These are phyloP conservation scores for Hemileia vastatrix DNA, from an alignment of 1,284 basidiomycete genomes.

Conservation along the genomic window DNA sequence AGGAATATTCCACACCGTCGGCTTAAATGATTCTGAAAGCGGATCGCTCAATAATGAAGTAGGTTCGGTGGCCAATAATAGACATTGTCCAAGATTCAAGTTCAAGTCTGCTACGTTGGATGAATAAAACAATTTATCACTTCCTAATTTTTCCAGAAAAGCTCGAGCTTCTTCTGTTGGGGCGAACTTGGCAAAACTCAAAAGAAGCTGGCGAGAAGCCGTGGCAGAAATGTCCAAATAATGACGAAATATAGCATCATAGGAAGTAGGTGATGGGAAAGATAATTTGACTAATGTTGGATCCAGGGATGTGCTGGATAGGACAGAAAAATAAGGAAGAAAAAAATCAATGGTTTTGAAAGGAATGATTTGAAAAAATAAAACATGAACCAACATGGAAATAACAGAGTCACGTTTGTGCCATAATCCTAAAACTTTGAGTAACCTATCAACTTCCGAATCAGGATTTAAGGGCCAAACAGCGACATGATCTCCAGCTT, in stretches of 20 bases:
- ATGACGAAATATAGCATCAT: conserved; percentile 84
- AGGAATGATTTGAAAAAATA: no score
- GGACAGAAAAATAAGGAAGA: not conserved
- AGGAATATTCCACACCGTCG: no score
- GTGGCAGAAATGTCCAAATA: conserved; percentile 92
- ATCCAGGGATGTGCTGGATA: conserved; percentile 67
- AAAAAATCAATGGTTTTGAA: no score
- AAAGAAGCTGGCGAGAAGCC: conserved; percentile 85
- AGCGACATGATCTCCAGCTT: conserved; percentile 95
- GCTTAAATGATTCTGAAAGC: no score
- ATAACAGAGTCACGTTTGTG: conserved; percentile 62
- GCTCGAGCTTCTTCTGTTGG: conserved; percentile 67
- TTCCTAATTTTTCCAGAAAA: conserved; percentile 65
- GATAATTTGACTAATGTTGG: conserved; percentile 96
- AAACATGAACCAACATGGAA: conserved; percentile 50
- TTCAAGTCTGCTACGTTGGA: conserved; percentile 65
- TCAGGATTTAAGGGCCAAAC: conserved; percentile 95
- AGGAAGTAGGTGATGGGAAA: conserved; percentile 94
- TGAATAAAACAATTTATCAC: conserved; percentile 77
- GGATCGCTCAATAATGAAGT: conserved; percentile 48
- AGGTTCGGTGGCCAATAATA: conserved; percentile 76
- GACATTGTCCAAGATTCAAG: conserved; percentile 80
- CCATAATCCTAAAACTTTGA: conserved; percentile 72
- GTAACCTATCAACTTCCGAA: conserved; percentile 75
- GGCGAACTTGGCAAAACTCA: conserved; percentile 74